Conservation (phyloP, 495 filamentous ascomycete genomes). For the Alectoria sarmentosa region DNA sequence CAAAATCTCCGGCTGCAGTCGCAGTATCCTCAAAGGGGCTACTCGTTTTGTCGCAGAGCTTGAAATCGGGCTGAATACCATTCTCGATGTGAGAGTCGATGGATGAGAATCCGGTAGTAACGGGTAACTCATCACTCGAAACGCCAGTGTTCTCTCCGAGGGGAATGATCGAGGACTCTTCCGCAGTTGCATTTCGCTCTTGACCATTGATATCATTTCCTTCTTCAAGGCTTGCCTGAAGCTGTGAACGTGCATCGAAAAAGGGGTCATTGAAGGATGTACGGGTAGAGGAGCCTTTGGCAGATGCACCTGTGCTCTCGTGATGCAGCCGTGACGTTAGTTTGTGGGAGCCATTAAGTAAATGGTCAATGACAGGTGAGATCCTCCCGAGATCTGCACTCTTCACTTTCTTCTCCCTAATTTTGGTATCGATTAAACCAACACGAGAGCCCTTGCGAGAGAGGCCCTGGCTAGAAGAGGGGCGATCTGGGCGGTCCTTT, state of each 20-base stretch:
- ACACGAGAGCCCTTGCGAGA: constrained; percentile 6
- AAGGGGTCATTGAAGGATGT: constrained; percentile 21
- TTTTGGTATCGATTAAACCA: constrained; percentile 9
- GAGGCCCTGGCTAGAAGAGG: constrained; percentile 22
- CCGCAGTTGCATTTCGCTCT: neutral
- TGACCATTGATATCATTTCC: neutral
- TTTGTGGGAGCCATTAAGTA: neutral
- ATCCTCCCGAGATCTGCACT: constrained; percentile 17
- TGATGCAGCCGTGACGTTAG: neutral
- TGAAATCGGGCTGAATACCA: neutral
- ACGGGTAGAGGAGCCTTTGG: neutral
- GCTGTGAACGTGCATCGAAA: constrained; percentile 21
- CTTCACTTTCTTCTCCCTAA: constrained; percentile 20
- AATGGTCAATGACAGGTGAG: constrained; percentile 3
- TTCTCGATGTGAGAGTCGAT: neutral
- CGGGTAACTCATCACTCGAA: neutral
- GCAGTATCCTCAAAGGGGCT: neutral
- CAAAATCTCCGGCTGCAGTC: neutral
- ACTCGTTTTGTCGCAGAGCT: neutral
- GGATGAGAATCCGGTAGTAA: neutral
- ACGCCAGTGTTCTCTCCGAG: constrained; percentile 6
- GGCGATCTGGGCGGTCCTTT: constrained; percentile 23
- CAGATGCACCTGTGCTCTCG: constrained; percentile 10
- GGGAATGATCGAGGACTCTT: constrained; percentile 20
- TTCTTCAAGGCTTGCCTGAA: neutral